Conservation (phyloP, 2,329 filamentous ascomycete genomes). For the Aphanocladium album region DNA sequence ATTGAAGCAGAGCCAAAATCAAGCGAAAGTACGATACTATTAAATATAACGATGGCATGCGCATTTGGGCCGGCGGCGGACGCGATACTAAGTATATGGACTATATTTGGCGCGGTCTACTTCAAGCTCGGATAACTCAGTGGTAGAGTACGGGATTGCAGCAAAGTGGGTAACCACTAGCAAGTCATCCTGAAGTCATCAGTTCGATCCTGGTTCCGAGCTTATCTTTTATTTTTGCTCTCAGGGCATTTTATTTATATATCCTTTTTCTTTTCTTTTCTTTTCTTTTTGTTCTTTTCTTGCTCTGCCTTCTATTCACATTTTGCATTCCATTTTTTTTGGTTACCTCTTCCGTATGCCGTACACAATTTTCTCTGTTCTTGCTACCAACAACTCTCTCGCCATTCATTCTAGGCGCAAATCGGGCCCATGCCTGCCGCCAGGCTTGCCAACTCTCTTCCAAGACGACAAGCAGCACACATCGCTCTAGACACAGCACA, state of each 20-base stretch:
- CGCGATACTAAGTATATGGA: background rate
- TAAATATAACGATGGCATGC: background rate
- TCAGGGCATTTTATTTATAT: background rate
- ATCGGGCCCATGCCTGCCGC: no score
- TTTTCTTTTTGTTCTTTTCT: background rate
- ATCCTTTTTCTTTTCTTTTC: background rate
- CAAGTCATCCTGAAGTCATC: constrained; percentile 17
- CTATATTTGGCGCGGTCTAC: background rate
- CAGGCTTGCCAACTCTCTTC: no score
- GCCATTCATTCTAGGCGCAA: no score
- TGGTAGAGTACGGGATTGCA: constrained; percentile 14
- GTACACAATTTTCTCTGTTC: no score
- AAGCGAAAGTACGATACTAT: no score
- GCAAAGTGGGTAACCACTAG: background rate
- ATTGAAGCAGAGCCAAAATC: no score
- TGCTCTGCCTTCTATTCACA: no score
- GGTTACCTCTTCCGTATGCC: no score
- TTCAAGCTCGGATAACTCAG: constrained; percentile 12
- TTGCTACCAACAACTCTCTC: no score
- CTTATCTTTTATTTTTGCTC: background rate
- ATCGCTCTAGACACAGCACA: no score
- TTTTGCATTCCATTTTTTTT: no score
- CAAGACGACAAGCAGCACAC: no score
- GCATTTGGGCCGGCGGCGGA: background rate
- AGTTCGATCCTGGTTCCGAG: constrained; percentile 11